These are phyloP conservation scores for Saccharomycopsis olivae DNA, from an alignment of 805 yeast genomes.

Conservation along the genomic window DNA sequence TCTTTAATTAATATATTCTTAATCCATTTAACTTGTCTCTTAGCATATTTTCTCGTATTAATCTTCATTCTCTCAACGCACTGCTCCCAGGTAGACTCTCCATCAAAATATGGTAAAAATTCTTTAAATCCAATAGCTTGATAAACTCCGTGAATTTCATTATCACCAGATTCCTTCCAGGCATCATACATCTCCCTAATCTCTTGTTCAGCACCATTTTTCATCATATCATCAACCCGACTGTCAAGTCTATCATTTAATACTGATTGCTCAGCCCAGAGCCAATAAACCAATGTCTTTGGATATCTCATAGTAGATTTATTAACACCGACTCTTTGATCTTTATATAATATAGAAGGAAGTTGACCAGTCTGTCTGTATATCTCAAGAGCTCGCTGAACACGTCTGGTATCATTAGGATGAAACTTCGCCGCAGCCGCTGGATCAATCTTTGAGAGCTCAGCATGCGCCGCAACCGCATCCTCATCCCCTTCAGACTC, in stretches of 20 bases:
- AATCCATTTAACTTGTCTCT: slow-evolving; percentile 86
- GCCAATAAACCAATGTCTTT: slow-evolving; percentile 63
- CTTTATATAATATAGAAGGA: slow-evolving; percentile 60
- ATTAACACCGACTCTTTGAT: background rate
- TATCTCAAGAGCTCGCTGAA: slow-evolving; percentile 74
- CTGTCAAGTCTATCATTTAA: slow-evolving; percentile 57
- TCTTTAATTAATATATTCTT: slow-evolving; percentile 56
- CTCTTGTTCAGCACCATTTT: slow-evolving; percentile 59
- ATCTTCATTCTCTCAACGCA: slow-evolving; percentile 69
- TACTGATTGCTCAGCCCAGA: slow-evolving; percentile 51
- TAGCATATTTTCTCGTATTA: slow-evolving; percentile 79
- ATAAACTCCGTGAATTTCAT: slow-evolving; percentile 58
- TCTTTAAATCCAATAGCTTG: slow-evolving; percentile 94
- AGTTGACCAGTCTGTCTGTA: slow-evolving; percentile 52
- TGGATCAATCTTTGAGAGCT: slow-evolving; percentile 53
- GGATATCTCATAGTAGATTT: slow-evolving; percentile 45
- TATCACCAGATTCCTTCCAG: slow-evolving; percentile 23
- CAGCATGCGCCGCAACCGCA: slow-evolving; percentile 33
- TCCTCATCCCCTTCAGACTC: slow-evolving; percentile 9
- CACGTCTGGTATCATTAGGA: slow-evolving; percentile 77
- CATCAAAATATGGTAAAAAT: slow-evolving; percentile 57
- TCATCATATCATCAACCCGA: slow-evolving; percentile 79
- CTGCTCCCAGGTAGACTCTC: background rate
- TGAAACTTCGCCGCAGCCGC: slow-evolving; percentile 71
- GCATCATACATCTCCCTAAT: slow-evolving; percentile 45